Evolutionary conservation across 352 stramenopile genomes (phyloP).

Genomic region (Pythium inflatum): DNA sequence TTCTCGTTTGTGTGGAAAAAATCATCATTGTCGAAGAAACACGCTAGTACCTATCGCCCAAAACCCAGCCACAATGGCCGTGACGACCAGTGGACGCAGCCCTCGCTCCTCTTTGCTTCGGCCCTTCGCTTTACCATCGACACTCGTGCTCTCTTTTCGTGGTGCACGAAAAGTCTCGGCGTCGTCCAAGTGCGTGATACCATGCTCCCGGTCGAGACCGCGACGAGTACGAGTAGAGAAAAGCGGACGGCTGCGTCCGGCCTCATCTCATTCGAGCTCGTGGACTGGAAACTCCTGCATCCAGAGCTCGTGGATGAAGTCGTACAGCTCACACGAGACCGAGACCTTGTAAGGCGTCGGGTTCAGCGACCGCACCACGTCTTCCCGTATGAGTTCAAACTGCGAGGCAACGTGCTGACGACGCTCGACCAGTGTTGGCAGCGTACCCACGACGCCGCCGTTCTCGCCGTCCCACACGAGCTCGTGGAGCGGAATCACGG

Average conservation of each 20-base stretch:
- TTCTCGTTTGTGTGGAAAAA: constrained; percentile 23
- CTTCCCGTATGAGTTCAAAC: constrained; percentile 92
- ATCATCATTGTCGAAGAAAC: constrained; percentile 27
- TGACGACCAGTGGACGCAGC: constrained; percentile 19
- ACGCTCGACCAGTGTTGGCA: constrained; percentile 80
- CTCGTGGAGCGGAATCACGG: constrained; percentile 89
- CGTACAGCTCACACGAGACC: constrained; percentile 82
- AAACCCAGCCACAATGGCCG: constrained; percentile 19
- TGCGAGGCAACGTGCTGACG: constrained; percentile 90
- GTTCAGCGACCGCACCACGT: constrained; percentile 96
- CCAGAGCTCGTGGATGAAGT: constrained; percentile 98
- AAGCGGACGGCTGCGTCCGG: not conserved
- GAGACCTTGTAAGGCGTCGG: constrained; percentile 96
- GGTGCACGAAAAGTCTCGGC: not conserved
- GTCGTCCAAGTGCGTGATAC: constrained; percentile 12
- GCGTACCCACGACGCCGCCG: constrained; percentile 60
- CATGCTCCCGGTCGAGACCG: not conserved
- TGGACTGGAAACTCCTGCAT: constrained; percentile 89
- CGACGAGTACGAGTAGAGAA: not conserved
- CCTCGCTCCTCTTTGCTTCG: not conserved
- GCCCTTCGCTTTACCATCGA: not conserved
- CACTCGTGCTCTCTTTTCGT: not conserved
- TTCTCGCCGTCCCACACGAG: constrained; percentile 92
- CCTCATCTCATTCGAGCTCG: constrained; percentile 67
- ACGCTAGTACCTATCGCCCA: constrained; percentile 36